Evolutionary conservation across 106 monocot genomes (phyloP), one percentile per base, ranked within the genome.

Genomic region (Alisma plantagoaquatica): DNA sequence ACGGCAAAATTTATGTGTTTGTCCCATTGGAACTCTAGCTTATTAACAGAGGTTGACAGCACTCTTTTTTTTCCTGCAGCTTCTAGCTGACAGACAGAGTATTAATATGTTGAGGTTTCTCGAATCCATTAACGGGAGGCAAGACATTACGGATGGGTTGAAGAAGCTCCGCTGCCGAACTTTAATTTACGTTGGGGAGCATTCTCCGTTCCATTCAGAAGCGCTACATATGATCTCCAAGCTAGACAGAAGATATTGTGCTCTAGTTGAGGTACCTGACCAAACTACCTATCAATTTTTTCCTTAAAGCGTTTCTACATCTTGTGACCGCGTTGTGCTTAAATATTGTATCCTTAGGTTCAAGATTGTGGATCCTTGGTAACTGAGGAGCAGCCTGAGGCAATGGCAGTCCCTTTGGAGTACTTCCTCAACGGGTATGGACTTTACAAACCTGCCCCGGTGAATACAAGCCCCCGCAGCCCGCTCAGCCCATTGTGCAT

Each of bases 351-450:
- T 27, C 21, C 23, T 20, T 29, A 74, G 74, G 68, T 74, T 24
- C 67, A 81, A 54, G 77, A 74, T 21, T 87, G 87, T 32, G 87
- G 87, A 6, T 87, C 87, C n/a, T 15, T 87, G 54, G 81, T 87
- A 33, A 81, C 87, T 0, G 87, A 87, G 67, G 87, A 87, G 75
- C 81, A 81, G 53, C 81, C 87, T 1, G 68, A 78, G 21, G 81
- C 87, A 2, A 82, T 87, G 81, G 55, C 75, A 53, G 66, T 87
- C 33, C 81, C 81, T 0, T 59, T 87, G 65, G 87, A 81, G 58
- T 78, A 72, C 51, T 82, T 82, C 57, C 51, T 87, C 31, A 78
- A 65, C 57, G 66, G 64, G 1, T 87, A 66, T 9, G 81, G 87
- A 1, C 56, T 87, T 3, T 75, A 73, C 73, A 50, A 69, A 11